A percentile compares a stretch with the other conserved stretches of the same genome.
Evolutionary conservation across 768 basidiomycete genomes (phyloP).

Genomic region (Tricholoma matsutake): DNA sequence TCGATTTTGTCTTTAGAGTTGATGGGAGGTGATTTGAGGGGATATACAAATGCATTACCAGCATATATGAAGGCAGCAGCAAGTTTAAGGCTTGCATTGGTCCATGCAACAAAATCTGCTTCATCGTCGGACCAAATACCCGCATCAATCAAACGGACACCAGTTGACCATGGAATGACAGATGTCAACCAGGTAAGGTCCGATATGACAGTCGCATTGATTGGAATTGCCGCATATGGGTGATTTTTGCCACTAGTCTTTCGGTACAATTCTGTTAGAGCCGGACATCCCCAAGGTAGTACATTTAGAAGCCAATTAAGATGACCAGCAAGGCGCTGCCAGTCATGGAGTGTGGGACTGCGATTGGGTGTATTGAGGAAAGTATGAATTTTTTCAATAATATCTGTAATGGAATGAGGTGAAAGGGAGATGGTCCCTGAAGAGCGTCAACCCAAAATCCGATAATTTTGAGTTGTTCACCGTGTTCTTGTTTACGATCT

Average conservation of each 20-base stretch:
- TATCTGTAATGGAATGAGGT: too few relatives aligned
- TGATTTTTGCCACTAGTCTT: constrained; percentile 3
- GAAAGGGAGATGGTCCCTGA: too few relatives aligned
- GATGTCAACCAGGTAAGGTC: constrained; percentile 15
- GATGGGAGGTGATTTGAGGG: background rate
- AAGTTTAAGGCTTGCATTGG: constrained; percentile 14
- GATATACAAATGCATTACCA: constrained; percentile 13
- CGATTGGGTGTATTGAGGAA: too few relatives aligned
- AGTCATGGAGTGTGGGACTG: too few relatives aligned
- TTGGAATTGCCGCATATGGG: background rate
- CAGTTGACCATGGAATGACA: constrained; percentile 9
- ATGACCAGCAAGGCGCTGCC: too few relatives aligned
- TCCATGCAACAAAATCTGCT: constrained; percentile 21
- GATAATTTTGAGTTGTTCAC: too few relatives aligned
- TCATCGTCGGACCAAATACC: constrained; percentile 12
- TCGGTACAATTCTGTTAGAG: background rate
- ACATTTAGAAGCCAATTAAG: too few relatives aligned
- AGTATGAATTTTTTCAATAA: too few relatives aligned
- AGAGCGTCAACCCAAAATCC: too few relatives aligned
- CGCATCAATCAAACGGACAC: constrained; percentile 15
- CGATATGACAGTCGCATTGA: constrained; percentile 11
- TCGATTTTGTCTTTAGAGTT: constrained; percentile 7
- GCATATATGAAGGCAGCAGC: constrained; percentile 13
- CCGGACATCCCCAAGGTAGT: background rate
- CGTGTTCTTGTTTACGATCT: too few relatives aligned